Percentiles rank a stretch among this genome's conserved stretches.
These are phyloP conservation scores for Irpex sp. DNA, from an alignment of 1,284 basidiomycete genomes.

Conservation along the genomic window DNA sequence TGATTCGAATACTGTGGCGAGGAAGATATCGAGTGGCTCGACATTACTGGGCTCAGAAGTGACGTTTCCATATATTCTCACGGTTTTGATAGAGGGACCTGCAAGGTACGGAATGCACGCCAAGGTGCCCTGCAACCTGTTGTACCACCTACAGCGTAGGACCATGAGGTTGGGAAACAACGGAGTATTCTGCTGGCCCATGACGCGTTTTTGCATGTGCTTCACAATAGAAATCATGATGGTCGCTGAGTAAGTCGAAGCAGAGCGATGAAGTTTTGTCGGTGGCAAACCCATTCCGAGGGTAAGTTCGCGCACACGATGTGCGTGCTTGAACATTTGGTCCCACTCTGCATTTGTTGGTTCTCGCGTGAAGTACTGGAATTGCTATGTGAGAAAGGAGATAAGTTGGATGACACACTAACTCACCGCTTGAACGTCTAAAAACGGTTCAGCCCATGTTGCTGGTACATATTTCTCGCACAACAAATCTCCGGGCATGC, in stretches of 20 bases:
- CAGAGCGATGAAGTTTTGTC: not conserved
- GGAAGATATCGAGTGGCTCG: not conserved
- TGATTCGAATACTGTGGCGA: not conserved
- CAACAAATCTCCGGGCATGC: conserved; percentile 3
- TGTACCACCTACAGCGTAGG: not conserved
- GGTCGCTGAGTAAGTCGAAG: not conserved
- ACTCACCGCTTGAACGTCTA: not conserved
- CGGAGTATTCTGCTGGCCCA: not conserved
- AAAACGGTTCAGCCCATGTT: not conserved
- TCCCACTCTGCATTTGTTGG: conserved; percentile 2
- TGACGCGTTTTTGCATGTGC: not conserved
- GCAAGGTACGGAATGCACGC: not conserved
- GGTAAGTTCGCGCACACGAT: conserved; percentile 1
- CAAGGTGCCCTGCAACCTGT: not conserved
- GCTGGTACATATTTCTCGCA: not conserved
- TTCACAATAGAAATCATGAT: not conserved
- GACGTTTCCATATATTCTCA: not conserved
- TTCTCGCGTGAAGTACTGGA: conserved; percentile 3
- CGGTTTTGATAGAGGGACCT: not conserved
- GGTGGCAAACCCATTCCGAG: not conserved
- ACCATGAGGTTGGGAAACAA: conserved; percentile 6
- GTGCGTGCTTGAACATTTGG: conserved; percentile 3
- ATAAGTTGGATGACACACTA: not conserved
- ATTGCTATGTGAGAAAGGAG: no score
- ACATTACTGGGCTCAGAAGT: not conserved